A percentile compares a stretch with the other conserved stretches of the same genome.
Conservation (phyloP, 768 basidiomycete genomes). For the Collybia sp. region DNA sequence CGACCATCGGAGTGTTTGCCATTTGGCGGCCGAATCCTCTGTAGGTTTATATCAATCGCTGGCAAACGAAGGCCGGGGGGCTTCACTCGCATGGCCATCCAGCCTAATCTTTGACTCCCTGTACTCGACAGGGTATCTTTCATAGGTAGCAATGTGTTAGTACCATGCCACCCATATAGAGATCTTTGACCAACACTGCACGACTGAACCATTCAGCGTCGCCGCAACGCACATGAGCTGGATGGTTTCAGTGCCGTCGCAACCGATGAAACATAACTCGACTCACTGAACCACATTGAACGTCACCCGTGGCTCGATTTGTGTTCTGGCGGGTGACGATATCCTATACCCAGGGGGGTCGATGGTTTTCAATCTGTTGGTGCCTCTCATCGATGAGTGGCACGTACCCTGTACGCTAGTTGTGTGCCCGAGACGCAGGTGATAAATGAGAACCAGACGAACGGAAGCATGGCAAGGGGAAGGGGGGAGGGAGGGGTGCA, state of each 20-base stretch:
- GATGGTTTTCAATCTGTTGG: neutral
- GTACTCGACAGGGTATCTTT: constrained; percentile 46
- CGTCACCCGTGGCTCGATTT: constrained; percentile 18
- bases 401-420: too few relatives aligned
- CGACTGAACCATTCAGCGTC: constrained; percentile 37
- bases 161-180: neutral
- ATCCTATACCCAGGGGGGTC: too few relatives aligned
- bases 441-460: too few relatives aligned
- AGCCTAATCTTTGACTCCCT: constrained; percentile 35
- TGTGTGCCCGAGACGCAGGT: too few relatives aligned
- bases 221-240: constrained; percentile 47
- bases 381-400: neutral
- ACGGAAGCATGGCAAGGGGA: too few relatives aligned
- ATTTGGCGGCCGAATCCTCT: constrained; percentile 60
- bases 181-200: constrained; percentile 30
- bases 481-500: too few relatives aligned
- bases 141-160: neutral
- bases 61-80: neutral
- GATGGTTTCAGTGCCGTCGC: constrained; percentile 2
- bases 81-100: constrained; percentile 55
- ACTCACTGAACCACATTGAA: constrained; percentile 18
- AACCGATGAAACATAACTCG: neutral
- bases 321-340: too few relatives aligned
- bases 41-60: constrained; percentile 2
- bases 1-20: constrained; percentile 61